These are phyloP conservation scores for Xylariaceae sp. DNA, from an alignment of 2,329 filamentous ascomycete species.

Conservation along the genomic window DNA sequence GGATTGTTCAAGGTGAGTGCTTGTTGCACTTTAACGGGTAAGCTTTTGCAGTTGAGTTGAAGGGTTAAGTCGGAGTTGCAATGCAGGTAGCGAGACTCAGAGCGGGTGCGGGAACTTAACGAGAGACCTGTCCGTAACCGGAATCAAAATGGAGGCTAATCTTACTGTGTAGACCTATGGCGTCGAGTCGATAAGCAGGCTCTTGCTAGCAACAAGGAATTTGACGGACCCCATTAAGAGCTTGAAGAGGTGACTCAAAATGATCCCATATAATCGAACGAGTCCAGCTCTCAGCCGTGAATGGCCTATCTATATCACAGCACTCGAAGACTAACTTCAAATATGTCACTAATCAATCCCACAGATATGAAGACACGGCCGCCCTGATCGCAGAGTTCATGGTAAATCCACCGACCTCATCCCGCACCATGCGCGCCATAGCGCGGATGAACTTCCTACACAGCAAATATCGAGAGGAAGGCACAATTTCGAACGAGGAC, in stretches of 20 bases:
- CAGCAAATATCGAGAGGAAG: conserved; percentile 30
- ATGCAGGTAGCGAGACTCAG: background rate
- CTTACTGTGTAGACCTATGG: conserved; percentile 26
- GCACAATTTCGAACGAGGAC: conserved; percentile 35
- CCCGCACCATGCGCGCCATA: conserved; percentile 32
- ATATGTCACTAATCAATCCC: background rate
- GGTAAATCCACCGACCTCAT: conserved; percentile 33
- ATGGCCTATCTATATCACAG: background rate
- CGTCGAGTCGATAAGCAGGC: conserved; percentile 28
- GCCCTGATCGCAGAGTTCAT: conserved; percentile 30
- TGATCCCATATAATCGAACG: too few species aligned
- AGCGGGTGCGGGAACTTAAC: background rate
- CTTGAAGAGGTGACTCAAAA: conserved; percentile 26
- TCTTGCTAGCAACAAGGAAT: conserved; percentile 29
- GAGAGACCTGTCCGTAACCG: background rate
- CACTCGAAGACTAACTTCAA: background rate
- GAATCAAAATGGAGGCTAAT: too few species aligned
- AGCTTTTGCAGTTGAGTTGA: background rate
- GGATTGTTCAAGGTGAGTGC: conserved; percentile 30
- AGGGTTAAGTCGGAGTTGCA: background rate
- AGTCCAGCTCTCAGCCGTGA: background rate
- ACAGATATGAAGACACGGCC: conserved; percentile 31
- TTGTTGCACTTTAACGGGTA: background rate
- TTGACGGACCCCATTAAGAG: conserved; percentile 30
- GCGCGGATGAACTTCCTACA: conserved; percentile 40